Percentiles rank a stretch among this genome's conserved stretches.
These are phyloP conservation scores for Ophiorrhiza pumila DNA, from an alignment of 257 asterid genomes.

Conservation along the genomic window DNA sequence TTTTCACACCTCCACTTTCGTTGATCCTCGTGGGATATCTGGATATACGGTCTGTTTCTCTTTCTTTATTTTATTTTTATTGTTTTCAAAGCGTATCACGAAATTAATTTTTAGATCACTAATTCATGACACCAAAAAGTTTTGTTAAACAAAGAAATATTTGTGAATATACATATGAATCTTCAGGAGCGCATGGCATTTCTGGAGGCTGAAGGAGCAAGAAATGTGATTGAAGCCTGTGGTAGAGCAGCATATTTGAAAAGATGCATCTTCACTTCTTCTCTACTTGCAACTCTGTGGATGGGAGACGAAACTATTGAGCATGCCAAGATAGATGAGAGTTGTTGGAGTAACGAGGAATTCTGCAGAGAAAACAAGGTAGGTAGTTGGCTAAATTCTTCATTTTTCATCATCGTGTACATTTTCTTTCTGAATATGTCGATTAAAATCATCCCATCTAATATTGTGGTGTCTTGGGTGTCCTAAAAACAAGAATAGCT, in stretches of 20 bases:
- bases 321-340: conserved; percentile 19
- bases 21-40: conserved; percentile 36
- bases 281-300: conserved; percentile 36
- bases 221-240: conserved; percentile 35
- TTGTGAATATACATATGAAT: neutral
- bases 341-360: conserved; percentile 32
- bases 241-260: conserved; percentile 23
- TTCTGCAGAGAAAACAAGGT: conserved; percentile 36
- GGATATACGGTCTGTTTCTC: conserved; percentile 29
- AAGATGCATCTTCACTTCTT: conserved; percentile 35
- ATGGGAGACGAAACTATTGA: neutral
- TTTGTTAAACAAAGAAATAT: neutral
- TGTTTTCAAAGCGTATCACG: too few species aligned
- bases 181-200: conserved; percentile 31
- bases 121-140: neutral
- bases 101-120: neutral
- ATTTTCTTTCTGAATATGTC: too few species aligned
- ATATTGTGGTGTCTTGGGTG: too few species aligned
- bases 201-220: conserved; percentile 38
- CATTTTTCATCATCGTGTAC: neutral
- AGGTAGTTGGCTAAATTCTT: neutral
- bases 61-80: too few species aligned
- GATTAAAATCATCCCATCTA: too few species aligned
- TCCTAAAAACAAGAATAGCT: conserved; percentile 26
- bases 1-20: conserved; percentile 37